Base-by-base conservation (phyloP, 192 early-diverging fungal species). In the Gorgonomyces haynaldii region DNA sequence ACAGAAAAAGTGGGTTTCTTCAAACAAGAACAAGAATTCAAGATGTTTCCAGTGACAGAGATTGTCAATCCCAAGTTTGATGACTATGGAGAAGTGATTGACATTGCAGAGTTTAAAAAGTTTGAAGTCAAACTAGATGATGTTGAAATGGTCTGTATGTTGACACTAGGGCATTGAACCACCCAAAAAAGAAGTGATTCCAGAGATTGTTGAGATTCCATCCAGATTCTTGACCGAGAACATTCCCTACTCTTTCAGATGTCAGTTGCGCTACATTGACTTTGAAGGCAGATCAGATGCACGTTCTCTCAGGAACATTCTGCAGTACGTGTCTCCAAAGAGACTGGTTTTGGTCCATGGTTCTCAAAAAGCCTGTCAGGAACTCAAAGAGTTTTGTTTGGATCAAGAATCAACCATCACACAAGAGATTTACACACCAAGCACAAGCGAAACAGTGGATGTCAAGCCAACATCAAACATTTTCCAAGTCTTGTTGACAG, bases 291-390 rank as follows among this genome's bases (percentile, higher is more conserved):
- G 85, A 21, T 72, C 88, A 0, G 92, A 96, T 56, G 88, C 84
- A 37, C 70, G 74, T 29, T 88, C 89, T 4, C 69, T 91, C 22
- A 81, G 79, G 55, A 88, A 85, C 45, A 93, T 96, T 57, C 56
- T 98, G 8, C 69, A 80, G 17, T 78, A 84, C 52, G 72, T 90
- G 32, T 68, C 78, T 28, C 84, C 86, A 13, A 63, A 82, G 37
- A 90, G 88, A 62, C 48, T 90, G 57, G 85, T 87, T 69, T 61
- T 97, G 16, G 70, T 97, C n/a, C 94, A 91, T 52, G 94, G 90
- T 2, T 72, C 79, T 5, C 62, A 66, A 31, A 68, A 78, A 20
- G 64, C 84, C 25, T 94, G 87, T 25, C 48, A 72, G 19, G 66
- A 76, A 4, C 59, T 95, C 19, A 70, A 70, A 13, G 52, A 66